Base-by-base conservation (phyloP, 371 early-diverging fungal species). In the Mucor indicus region DNA sequence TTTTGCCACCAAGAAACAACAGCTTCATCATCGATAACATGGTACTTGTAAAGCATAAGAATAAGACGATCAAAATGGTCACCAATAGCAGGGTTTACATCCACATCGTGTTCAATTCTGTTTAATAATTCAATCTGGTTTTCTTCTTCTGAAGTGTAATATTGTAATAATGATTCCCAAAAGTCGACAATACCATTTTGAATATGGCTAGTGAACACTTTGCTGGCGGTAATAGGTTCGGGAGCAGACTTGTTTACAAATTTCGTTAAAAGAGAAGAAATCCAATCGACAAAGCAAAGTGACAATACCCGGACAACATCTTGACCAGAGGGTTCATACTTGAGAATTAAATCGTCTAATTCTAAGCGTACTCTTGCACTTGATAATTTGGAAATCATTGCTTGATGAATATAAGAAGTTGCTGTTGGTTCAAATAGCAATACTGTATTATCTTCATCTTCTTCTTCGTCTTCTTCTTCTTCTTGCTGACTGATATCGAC, bases 341-440 rank as follows among this genome's bases (percentile, higher is more conserved):
- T 82, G 16, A 78, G 40, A 53, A 78, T 62, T 29, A 80, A 52
- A 23, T 82, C 83, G 27, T 82, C 83, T 19, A 82, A 57, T 40
- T 79, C 79, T 11, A 82, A 47, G 39, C 79, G 69, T 5, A 71
- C 75, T 29, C 77, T 67, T 10, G 80, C 79, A 22, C 78, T 69
- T 2, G 79, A 80, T 42, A 82, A 54, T 51, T 71, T 73, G 9
- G 79, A 72, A 12, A 69, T 31, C 15, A 75, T 55, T 1, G 83
- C 80, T 52, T 82, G 83, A n/a, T 69, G 69, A 11, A 82, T 50
- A 54, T 76, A 77, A 23, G 79, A 77, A 4, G 57, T 45, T 2
- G 79, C 79, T 45, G 75, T 55, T 21, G 60, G 50, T 48, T 73
- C 73, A 57, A 82, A 82, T 3, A 39, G 21, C 15, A 51, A 56